Base-by-base conservation (phyloP, 306 rosid genomes). In the Cajanus cajan region DNA sequence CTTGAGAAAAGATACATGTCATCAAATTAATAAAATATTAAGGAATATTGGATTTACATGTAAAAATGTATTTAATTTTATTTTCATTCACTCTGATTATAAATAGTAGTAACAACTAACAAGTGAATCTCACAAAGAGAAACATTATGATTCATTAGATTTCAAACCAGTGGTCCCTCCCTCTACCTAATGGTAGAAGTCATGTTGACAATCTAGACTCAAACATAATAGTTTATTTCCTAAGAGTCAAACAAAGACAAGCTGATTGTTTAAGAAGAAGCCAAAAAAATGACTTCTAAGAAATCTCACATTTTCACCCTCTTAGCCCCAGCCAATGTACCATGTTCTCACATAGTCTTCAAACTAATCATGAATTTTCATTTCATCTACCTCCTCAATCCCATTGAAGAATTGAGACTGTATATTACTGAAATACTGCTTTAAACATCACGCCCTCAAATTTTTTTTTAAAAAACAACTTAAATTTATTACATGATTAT, bases 131-230 rank as follows among this genome's bases (percentile, higher is more conserved):
- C 19, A 40, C 48, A 44, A 11, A 76, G 15, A 54, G 45, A 43
- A 43, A 65, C 34, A 41, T 4, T 63, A 21, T 57, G 70, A 70
- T 47, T 44, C 48, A 9, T 24, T 43, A n/a, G 39, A 50, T 83
- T 78, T 74, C 68, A 39, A 73, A 59, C 25, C 62, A 67, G 19
- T 39, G 73, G 72, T 39, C 61, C 77, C 34, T 65, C 72, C 51
- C 45, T 83, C 80, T 37, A 77, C 62, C 47, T 63, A 36, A 57
- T 66, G 73, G 77, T 39, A 76, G 71, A 61, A 83, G 68, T 24
- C 65, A 41, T 31, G 57, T 67, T 73, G 76, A 77, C 67, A 78
- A 67, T 48, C 62, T 57, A 28, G 61, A 83, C 70, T 40, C 34
- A 12, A 48, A 68, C 39, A 71, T 33, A 75, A 37, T 48, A 73